Percentiles rank a stretch among this genome's conserved stretches.
These are phyloP conservation scores for Nymphaea colorata DNA, from an alignment of 164 flowering plant genomes.

Conservation along the genomic window DNA sequence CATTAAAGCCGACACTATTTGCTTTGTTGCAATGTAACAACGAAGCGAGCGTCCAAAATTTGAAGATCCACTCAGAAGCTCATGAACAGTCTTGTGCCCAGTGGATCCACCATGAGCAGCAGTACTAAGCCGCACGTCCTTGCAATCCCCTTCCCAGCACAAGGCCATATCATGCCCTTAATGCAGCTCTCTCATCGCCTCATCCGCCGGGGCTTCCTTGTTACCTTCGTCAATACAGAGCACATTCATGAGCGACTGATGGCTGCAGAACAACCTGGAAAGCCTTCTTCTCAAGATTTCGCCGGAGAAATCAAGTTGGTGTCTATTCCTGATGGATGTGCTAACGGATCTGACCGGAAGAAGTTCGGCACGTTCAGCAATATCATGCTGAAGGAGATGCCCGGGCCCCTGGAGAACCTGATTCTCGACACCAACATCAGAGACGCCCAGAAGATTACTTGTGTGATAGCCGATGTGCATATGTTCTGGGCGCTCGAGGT, in stretches of 20 bases:
- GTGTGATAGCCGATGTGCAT: conserved; percentile 23
- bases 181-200: conserved; percentile 1
- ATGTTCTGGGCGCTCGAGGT: conserved; percentile 23
- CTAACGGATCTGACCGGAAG: background rate
- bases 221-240: background rate
- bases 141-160: background rate
- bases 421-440: conserved; percentile 1
- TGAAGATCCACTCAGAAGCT: too few relatives aligned
- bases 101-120: too few relatives aligned
- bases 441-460: conserved; percentile 6
- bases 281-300: background rate
- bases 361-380: background rate
- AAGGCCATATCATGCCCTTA: background rate
- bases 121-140: background rate
- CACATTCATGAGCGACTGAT: background rate
- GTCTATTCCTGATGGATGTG: background rate
- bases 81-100: too few relatives aligned
- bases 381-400: background rate
- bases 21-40: too few relatives aligned
- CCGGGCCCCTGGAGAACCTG: background rate
- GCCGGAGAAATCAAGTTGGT: background rate
- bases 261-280: background rate
- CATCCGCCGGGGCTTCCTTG: conserved; percentile 1
- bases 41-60: too few relatives aligned
- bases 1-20: too few relatives aligned